Conservation (phyloP, 495 filamentous ascomycete genomes). For the Amphirosellinia nigrospora region DNA sequence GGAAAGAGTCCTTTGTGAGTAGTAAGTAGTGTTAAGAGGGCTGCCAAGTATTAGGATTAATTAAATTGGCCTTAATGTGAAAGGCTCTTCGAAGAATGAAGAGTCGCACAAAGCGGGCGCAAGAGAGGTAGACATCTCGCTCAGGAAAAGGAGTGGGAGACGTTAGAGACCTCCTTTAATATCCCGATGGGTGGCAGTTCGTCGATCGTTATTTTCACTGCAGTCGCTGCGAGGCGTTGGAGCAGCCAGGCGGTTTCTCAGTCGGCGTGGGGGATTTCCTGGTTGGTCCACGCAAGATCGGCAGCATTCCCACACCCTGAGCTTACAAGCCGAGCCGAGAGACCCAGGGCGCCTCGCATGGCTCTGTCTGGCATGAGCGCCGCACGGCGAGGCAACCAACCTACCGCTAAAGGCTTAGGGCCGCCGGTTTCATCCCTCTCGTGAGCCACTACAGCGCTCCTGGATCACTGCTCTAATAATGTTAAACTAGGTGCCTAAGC, state of each 20-base stretch:
- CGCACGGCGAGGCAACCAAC: neutral
- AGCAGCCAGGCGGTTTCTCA: constrained; percentile 19
- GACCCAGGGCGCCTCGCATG: constrained; percentile 18
- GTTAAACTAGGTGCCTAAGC: neutral
- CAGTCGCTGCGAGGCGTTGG: constrained; percentile 9
- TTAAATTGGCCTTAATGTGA: constrained; percentile 11
- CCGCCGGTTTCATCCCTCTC: constrained; percentile 21
- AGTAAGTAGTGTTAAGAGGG: constrained; percentile 13
- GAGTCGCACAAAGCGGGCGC: constrained; percentile 19
- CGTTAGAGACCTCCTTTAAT: constrained; percentile 27
- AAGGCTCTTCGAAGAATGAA: constrained; percentile 10
- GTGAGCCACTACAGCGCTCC: neutral
- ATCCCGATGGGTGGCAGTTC: constrained; percentile 20
- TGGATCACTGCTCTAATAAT: neutral
- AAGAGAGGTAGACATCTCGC: constrained; percentile 16
- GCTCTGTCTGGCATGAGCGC: constrained; percentile 15
- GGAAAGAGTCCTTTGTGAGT: constrained; percentile 29
- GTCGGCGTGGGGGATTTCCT: constrained; percentile 16
- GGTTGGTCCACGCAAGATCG: constrained; percentile 15
- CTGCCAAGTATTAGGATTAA: constrained; percentile 21
- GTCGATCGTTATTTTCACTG: constrained; percentile 26
- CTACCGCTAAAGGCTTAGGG: constrained; percentile 22
- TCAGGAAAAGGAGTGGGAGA: constrained; percentile 13
- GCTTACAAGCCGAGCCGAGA: constrained; percentile 12
- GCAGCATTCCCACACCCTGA: constrained; percentile 23